Percentiles rank a stretch among this genome's conserved stretches.
Conservation (phyloP, 139 green algal species). For the Chlorella sp. region DNA sequence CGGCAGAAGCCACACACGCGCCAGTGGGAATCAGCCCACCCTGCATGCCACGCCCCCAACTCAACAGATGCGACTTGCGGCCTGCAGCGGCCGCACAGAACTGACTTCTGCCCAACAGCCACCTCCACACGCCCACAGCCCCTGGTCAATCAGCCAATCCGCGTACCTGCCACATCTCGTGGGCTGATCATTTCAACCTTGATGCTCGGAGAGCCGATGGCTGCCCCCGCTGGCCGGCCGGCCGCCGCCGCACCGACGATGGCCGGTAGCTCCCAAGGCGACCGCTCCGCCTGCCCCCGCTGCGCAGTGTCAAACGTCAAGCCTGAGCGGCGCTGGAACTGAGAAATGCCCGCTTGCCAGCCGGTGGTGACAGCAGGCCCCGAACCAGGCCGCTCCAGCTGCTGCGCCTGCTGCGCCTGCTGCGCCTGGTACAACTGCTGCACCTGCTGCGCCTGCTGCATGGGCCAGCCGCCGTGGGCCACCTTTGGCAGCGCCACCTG, state of each 20-base stretch:
- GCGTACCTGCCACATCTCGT: no score
- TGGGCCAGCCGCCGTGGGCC: neutral
- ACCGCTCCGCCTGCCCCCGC: neutral
- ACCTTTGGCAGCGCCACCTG: no score
- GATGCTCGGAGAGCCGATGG: neutral
- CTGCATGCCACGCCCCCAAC: no score
- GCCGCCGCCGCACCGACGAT: neutral
- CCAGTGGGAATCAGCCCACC: no score
- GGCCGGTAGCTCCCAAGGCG: neutral
- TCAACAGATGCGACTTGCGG: no score
- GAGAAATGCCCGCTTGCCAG: neutral
- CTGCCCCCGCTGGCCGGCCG: neutral
- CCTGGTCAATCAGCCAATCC: no score
- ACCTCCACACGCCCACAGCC: no score
- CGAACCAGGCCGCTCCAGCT: neutral
- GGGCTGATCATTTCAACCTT: neutral
- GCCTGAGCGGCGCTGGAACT: neutral
- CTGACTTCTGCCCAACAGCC: no score
- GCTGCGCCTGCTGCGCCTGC: neutral
- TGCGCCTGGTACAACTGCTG: neutral
- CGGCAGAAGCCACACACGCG: no score
- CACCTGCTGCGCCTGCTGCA: neutral
- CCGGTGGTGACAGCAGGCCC: neutral
- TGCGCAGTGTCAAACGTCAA: neutral
- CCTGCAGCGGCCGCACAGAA: no score